These are phyloP conservation scores for Phytophthora gonapodyides DNA, from an alignment of 352 stramenopile genomes.

Conservation along the genomic window DNA sequence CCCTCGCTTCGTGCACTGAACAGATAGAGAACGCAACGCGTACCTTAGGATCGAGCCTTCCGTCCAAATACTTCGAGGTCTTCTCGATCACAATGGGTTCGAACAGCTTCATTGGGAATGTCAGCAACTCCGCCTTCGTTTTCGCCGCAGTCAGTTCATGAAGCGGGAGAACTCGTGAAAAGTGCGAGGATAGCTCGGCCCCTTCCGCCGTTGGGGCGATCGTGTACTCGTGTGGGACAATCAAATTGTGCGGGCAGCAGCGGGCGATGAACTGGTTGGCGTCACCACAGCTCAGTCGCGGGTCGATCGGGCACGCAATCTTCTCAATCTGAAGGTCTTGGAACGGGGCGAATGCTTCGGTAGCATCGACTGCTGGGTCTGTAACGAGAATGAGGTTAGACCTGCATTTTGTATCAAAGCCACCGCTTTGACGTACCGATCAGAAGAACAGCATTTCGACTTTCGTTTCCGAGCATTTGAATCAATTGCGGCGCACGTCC, in stretches of 20 bases:
- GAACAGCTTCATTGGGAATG: conserved; percentile 69
- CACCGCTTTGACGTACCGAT: conserved; percentile 45
- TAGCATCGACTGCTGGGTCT: conserved; percentile 67
- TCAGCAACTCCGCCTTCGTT: conserved; percentile 72
- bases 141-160: conserved; percentile 75
- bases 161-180: conserved; percentile 72
- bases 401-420: neutral
- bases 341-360: conserved; percentile 59
- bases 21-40: neutral
- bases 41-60: conserved; percentile 73
- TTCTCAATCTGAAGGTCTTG: conserved; percentile 73
- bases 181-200: conserved; percentile 57
- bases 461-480: conserved; percentile 58
- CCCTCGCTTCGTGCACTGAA: neutral
- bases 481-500: conserved; percentile 59
- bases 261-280: conserved; percentile 87
- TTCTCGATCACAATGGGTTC: conserved; percentile 76
- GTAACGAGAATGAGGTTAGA: conserved; percentile 2
- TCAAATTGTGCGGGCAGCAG: conserved; percentile 69
- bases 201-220: conserved; percentile 24
- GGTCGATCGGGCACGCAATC: conserved; percentile 77
- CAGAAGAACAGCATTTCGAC: conserved; percentile 69
- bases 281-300: conserved; percentile 80
- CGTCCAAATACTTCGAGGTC: conserved; percentile 84
- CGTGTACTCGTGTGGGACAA: conserved; percentile 72